These are phyloP conservation scores for Candida odintsovae DNA, from an alignment of 805 yeast species.

Conservation along the genomic window DNA sequence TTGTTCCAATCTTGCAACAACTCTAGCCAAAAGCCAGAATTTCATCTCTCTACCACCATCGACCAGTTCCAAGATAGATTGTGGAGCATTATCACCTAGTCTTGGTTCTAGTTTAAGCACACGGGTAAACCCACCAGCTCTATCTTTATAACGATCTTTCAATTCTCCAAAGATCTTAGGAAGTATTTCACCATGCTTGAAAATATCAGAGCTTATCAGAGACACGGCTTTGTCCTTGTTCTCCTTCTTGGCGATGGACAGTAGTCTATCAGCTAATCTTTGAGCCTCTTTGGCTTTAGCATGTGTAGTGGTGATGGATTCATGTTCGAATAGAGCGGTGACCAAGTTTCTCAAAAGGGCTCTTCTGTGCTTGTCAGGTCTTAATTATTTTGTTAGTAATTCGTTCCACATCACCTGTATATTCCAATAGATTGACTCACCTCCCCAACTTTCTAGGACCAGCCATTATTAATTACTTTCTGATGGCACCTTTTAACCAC, in stretches of 20 bases:
- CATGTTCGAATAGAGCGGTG: conserved; percentile 63
- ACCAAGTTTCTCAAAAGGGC: conserved; percentile 61
- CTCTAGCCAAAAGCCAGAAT: conserved; percentile 72
- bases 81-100: conserved; percentile 84
- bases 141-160: conserved; percentile 51
- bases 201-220: conserved; percentile 35
- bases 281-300: conserved; percentile 73
- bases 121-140: conserved; percentile 83
- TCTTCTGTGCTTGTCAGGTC: conserved; percentile 23
- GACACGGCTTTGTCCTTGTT: conserved; percentile 24
- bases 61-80: conserved; percentile 81
- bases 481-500: too few species aligned
- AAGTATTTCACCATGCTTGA: conserved; percentile 42
- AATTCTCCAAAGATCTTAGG: conserved; percentile 67
- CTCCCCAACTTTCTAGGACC: conserved; percentile 22
- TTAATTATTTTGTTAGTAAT: conserved; percentile 10
- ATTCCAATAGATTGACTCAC: conserved; percentile 3
- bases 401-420: too few species aligned
- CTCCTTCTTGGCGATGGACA: conserved; percentile 50
- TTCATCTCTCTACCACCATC: conserved; percentile 69
- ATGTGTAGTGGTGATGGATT: conserved; percentile 64
- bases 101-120: conserved; percentile 80
- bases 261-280: conserved; percentile 54
- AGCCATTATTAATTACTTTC: conserved; percentile 14
- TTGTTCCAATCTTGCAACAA: conserved; percentile 72